phyloP scores from a whole-genome alignment of 2,329 filamentous ascomycete genomes.

The Cadophora gregata region DNA sequence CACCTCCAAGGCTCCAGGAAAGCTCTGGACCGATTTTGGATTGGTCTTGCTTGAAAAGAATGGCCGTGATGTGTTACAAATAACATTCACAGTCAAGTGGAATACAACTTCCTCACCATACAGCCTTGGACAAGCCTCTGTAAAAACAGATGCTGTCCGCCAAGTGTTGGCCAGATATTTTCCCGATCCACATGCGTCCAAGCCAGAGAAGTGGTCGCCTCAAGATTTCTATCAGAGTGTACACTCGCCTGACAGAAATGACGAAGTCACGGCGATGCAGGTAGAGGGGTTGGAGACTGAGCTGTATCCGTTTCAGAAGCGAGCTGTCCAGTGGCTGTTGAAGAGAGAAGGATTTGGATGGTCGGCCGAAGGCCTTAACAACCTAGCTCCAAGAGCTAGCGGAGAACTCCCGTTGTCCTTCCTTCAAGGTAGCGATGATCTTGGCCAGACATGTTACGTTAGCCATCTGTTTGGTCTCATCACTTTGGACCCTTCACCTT shows the following conservation, averaged over 20 bases:
- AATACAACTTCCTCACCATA: conserved; percentile 39
- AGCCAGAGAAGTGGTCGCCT: conserved; percentile 49
- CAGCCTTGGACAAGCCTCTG: conserved; percentile 25
- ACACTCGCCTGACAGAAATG: conserved; percentile 60
- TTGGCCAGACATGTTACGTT: conserved; percentile 56
- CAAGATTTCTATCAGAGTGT: conserved; percentile 74
- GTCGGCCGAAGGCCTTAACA: conserved; percentile 37
- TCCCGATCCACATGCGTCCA: conserved; percentile 33
- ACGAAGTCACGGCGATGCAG: conserved; percentile 48
- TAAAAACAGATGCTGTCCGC: conserved; percentile 37
- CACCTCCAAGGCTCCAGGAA: conserved; percentile 31
- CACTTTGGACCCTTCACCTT: conserved; percentile 54
- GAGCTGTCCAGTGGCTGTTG: conserved; percentile 74
- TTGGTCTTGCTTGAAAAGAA: conserved; percentile 33
- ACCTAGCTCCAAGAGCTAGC: neutral
- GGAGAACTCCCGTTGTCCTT: conserved; percentile 51
- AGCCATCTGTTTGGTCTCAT: conserved; percentile 69
- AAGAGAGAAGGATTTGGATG: conserved; percentile 66
- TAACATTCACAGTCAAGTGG: conserved; percentile 43
- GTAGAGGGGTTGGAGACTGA: conserved; percentile 54
- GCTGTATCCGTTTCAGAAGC: conserved; percentile 75
- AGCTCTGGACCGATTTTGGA: conserved; percentile 40
- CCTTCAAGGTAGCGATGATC: conserved; percentile 49
- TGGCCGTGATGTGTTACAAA: conserved; percentile 33
- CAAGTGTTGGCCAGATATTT: conserved; percentile 39